These are phyloP conservation scores for Fragaria vesca DNA, from an alignment of 306 rosid species.

Conservation along the genomic window DNA sequence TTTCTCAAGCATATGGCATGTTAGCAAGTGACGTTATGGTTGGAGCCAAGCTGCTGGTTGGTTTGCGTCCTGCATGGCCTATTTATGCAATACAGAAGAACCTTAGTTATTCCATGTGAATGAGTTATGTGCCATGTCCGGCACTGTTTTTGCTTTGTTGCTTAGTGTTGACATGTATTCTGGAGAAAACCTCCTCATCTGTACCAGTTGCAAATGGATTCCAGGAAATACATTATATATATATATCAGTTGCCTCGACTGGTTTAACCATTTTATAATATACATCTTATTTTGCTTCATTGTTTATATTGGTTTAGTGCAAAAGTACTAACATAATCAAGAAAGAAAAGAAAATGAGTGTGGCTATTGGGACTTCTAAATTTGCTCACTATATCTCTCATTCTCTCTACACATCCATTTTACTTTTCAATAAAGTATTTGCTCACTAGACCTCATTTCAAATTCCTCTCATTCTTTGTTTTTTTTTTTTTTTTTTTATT, in stretches of 20 bases:
- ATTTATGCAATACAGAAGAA: not conserved
- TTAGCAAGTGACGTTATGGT: conserved; percentile 65
- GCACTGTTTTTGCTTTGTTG: not conserved
- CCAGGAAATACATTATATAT: not conserved
- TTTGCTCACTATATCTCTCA: too few relatives aligned
- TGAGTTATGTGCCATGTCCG: not conserved
- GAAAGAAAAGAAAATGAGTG: not conserved
- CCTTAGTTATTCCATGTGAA: not conserved
- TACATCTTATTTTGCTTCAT: not conserved
- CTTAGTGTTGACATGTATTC: not conserved
- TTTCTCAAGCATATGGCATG: conserved; percentile 24
- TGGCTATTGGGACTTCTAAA: too few relatives aligned
- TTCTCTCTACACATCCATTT: too few relatives aligned
- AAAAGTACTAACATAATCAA: not conserved
- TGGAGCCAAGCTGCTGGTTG: conserved; percentile 59
- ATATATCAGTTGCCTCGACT: not conserved
- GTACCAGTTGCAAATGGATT: not conserved
- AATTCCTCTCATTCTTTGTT: too few relatives aligned
- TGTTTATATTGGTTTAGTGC: not conserved
- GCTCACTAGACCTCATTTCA: too few relatives aligned
- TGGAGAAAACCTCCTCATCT: not conserved
- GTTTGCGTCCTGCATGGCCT: conserved; percentile 78
- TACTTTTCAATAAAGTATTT: too few relatives aligned
- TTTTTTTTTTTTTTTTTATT: too few relatives aligned
- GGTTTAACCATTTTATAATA: not conserved